Evolutionary conservation across 1,284 basidiomycete species (phyloP).

Genomic region (Sporisorium iseilematis-ciliati): DNA sequence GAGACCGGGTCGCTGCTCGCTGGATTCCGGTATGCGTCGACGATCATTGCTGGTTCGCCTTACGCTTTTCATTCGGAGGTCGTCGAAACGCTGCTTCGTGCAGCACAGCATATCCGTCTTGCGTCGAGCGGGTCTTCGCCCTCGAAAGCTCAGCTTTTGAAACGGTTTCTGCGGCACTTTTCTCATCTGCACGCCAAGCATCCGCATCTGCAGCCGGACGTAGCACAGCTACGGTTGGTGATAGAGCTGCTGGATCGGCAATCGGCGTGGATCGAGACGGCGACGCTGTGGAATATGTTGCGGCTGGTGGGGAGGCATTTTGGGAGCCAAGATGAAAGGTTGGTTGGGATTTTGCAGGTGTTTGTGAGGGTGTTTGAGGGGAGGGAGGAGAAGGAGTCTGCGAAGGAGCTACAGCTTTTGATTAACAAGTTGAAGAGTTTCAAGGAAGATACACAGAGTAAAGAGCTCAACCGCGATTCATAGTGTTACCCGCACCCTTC

Average conservation of each 20-base stretch:
- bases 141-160: conserved; percentile 31
- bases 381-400: conserved; percentile 13
- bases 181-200: conserved; percentile 17
- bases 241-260: conserved; percentile 26
- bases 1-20: conserved; percentile 19
- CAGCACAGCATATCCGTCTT: conserved; percentile 23
- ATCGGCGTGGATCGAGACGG: conserved; percentile 21
- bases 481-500: conserved; percentile 89
- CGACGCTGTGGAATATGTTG: conserved; percentile 41
- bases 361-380: conserved; percentile 29
- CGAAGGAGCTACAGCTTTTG: conserved; percentile 8
- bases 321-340: background rate
- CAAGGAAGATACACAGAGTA: no score
- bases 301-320: conserved; percentile 21
- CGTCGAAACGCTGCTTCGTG: conserved; percentile 24
- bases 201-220: conserved; percentile 10
- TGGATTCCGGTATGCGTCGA: conserved; percentile 16
- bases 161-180: conserved; percentile 31
- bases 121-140: conserved; percentile 9
- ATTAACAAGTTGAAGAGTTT: conserved; percentile 8
- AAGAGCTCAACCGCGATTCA: conserved; percentile 80
- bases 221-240: conserved; percentile 20
- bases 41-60: background rate
- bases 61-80: conserved; percentile 1
- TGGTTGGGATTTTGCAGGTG: conserved; percentile 20